Base-by-base conservation (phyloP, 371 early-diverging fungal species). In the Massospora cicadina region DNA sequence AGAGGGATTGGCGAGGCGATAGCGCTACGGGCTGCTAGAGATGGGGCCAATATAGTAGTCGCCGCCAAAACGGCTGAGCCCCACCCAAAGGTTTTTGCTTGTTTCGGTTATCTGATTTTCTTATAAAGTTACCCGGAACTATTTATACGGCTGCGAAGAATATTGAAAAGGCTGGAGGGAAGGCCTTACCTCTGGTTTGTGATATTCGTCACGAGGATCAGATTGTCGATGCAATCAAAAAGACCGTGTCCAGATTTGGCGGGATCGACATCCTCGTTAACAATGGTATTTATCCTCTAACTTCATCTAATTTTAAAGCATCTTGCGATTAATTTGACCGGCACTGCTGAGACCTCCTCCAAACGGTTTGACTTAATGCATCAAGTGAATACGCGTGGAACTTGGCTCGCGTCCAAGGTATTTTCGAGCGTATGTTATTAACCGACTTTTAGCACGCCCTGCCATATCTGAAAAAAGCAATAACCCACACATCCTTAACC, bases 291-390 rank as follows among this genome's bases (percentile, higher is more conserved):
- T 43, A 10, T 54, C 21, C 2, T 54, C 26, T 24, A 63, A 26
- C 21, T 21, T 10, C 17, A 33, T 12, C 31, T 17, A 23, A 58
- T 2, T 2, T 53, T 1, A 32, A 66, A 76, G 77, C 85, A 0
- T 81, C 82, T n/a, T 27, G 91, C 91, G 0, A 89, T 90, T 68
- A 72, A 74, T 60, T 70, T 87, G 66, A 84, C 83, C 13, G 69
- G 79, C 64, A 88, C 87, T 0, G 74, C 74, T 63, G 69, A 70
- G 21, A 86, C 86, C 0, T 59, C 77, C 1, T 70, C 80, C 60
- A 89, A 88, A 71, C 83, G 78, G 71, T 87, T 80, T 60, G 89
- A 89, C 69, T 73, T 90, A 69, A 90, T 90, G 90, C 80, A 86
- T 72, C 70, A 73, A 55, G 77, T 90, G 74, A 90, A 90, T 68